Evolutionary conservation across 2,329 filamentous ascomycete species (phyloP), one percentile per base, ranked within the genome.

Genomic region (Diaporthe destruens): DNA sequence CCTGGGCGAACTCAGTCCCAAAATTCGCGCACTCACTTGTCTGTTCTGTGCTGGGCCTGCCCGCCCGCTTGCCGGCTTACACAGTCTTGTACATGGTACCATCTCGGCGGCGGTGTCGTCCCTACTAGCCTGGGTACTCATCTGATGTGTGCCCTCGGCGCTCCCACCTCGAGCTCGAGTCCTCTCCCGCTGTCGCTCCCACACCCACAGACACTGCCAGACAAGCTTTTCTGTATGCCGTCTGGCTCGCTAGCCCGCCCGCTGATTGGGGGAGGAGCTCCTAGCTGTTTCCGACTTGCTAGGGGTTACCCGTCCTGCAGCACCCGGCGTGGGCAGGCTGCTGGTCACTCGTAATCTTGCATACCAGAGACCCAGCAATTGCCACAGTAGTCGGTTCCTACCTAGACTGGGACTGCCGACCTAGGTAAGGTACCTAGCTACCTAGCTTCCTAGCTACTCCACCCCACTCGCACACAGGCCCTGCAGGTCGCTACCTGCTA

Each of bases 151-250:
- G 39, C 39, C 59, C 59, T 63, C 59, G 20, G 20, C 59, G 18
- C 59, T 63, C 39, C 57, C 36, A 42, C 56, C 56, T 59, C 56
- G 7, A 16, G n/a, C 16, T 5, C 23, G 20, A 3, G 36, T 20
- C 36, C 56, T 14, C 29, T 18, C 23, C 36, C 36, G 44, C 36
- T 29, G 7, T 6, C 39, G 1, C 25, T 42, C 56, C 5, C 56
- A 44, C 56, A 39, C 36, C 39, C 61, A 54, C 65, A 55, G 49
- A 39, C 49, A 54, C 51, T 12, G 65, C 25, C 49, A 69, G 71
- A 72, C 71, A 72, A 72, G 71, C 71, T 72, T 72, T 72, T 72
- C 36, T 54, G 54, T 42, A 53, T 53, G 61, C 61, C 61, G 47
- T 66, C 61, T 39, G 42, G 12, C 53, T 69, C 39, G 61, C 14